These are phyloP conservation scores for Sophora flavescens DNA, from an alignment of 306 rosid genomes.

Conservation along the genomic window DNA sequence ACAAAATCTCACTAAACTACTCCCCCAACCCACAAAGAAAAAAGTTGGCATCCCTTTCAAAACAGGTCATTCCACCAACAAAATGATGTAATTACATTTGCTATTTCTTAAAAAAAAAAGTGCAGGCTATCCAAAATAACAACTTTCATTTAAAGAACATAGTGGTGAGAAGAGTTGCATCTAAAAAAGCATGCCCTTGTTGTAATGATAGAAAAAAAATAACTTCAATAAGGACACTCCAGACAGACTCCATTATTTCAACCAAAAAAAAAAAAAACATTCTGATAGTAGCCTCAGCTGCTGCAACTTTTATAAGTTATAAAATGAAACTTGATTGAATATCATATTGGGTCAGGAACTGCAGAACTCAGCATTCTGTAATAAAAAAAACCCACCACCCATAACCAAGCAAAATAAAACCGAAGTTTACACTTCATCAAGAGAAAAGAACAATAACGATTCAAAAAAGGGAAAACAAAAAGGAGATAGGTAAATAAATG, in stretches of 20 bases:
- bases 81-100: conserved; percentile 10
- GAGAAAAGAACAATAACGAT: not conserved
- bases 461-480: not conserved
- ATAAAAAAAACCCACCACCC: not conserved
- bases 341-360: conserved; percentile 23
- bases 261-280: not conserved
- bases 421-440: conserved; percentile 25
- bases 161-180: conserved; percentile 1
- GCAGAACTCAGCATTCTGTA: conserved; percentile 1
- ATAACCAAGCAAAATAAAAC: conserved; percentile 19
- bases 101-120: conserved; percentile 20
- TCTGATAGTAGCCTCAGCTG: not conserved
- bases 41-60: not conserved
- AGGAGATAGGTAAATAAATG: not conserved
- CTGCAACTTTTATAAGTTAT: conserved; percentile 14
- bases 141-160: conserved; percentile 9
- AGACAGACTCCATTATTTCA: not conserved
- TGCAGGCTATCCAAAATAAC: conserved; percentile 16
- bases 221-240: not conserved
- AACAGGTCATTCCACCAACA: not conserved
- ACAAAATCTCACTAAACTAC: not conserved
- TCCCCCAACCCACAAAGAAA: conserved; percentile 18
- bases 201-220: not conserved
- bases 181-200: not conserved
- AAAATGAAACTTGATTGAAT: conserved; percentile 18